Evolutionary conservation across 192 early-diverging fungal species (phyloP), one percentile per base, ranked within the genome.

Genomic region (Gigaspora rosea): DNA sequence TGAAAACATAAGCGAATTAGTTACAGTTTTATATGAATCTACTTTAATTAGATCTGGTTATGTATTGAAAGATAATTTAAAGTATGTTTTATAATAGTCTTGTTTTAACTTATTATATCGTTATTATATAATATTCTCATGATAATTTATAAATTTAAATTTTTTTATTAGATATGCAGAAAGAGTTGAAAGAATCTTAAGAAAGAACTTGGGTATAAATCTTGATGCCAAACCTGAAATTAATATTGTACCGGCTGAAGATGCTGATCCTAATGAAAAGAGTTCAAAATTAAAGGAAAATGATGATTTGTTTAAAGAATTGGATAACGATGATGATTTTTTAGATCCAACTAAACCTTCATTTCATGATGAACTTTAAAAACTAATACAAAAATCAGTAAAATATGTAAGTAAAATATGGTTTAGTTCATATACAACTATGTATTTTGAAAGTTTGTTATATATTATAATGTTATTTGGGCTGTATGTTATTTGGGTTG

Each of bases 21-120:
- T 86, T 69, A 82, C 80, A 63, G 80, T 90, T 8, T 74, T 92
- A 41, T 91, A 90, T 76, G 91, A 92, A 67, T 91, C 89, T 41
- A 89, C 90, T 9, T 70, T 86, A 49, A 83, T 92, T 47, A 84
- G 88, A 47, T 88, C 86, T 75, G 91, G 91, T 11, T 92, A 90
- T 65, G 51, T 80, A 36, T 49, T 92, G 33, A 84, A 86, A 78
- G 88, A 91, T 18, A 79, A 77, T 65, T 79, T 87, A 73, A 82
- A 81, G 64, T 71, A 75, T 11, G 87, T 89, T 46, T 36, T 16
- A 61, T 32, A 33, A 57, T 63, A 52, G 66, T 59, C 65, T 82
- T 65, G 52, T 13, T 59, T 2, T 73, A 10, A 48, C 18, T 67
- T 67, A n/a, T 47, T 46, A 20, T 20, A 27, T 27, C 27, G 32